Conservation (phyloP, 805 yeast genomes). For the Debaryomyces maramus region DNA sequence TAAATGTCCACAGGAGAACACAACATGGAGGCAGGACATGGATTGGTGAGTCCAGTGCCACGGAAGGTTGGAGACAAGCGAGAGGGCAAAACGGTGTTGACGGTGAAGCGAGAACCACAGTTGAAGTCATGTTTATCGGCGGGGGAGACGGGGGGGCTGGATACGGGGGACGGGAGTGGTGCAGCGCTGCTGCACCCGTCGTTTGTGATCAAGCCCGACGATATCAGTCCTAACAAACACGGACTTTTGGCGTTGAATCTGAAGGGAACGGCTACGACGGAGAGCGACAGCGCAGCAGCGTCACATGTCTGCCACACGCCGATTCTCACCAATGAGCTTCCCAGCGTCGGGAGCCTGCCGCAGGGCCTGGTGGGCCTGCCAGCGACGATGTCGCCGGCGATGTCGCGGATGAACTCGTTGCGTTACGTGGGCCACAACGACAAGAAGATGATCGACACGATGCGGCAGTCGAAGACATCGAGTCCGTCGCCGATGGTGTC, state of each 20-base stretch:
- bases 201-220: constrained; percentile 7
- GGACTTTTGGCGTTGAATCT: constrained; percentile 12
- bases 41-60: not conserved
- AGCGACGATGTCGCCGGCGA: not conserved
- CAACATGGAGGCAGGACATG: not conserved
- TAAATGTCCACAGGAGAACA: too few relatives aligned
- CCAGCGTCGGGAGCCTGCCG: constrained; percentile 6
- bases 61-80: not conserved
- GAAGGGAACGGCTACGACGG: constrained; percentile 4
- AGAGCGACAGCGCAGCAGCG: constrained; percentile 4
- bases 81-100: not conserved
- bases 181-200: not conserved
- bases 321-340: constrained; percentile 3
- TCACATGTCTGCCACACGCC: constrained; percentile 4
- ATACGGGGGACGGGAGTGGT: not conserved
- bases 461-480: constrained; percentile 8
- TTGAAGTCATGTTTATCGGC: constrained; percentile 19
- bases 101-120: constrained; percentile 16
- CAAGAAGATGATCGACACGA: constrained; percentile 12
- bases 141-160: not conserved
- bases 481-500: not conserved
- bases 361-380: not conserved
- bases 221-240: constrained; percentile 19
- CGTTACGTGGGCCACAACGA: constrained; percentile 10
- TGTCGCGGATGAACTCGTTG: constrained; percentile 10